A percentile compares a stretch with the other conserved stretches of the same genome.
These are phyloP conservation scores for Corchorus capsularis DNA, from an alignment of 345 rosid genomes.

Conservation along the genomic window DNA sequence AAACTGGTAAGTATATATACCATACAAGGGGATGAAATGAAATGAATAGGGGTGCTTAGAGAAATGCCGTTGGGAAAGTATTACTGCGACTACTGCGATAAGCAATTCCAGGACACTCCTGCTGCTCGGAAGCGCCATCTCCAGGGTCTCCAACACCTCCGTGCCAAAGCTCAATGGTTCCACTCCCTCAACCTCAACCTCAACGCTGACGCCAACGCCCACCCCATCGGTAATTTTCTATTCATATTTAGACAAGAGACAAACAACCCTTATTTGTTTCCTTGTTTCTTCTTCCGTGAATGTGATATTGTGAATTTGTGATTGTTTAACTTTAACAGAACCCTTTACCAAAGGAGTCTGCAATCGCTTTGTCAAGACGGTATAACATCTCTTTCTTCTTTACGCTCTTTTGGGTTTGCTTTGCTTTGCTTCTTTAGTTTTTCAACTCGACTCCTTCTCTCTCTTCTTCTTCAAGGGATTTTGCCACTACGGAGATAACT, in stretches of 20 bases:
- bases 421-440: no score
- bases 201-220: background rate
- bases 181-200: conserved; percentile 40
- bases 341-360: conserved; percentile 53
- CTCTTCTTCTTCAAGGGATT: conserved; percentile 53
- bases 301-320: no score
- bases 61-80: conserved; percentile 76
- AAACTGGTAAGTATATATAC: no score
- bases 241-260: no score
- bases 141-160: conserved; percentile 74
- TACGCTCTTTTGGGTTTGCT: background rate
- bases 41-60: background rate
- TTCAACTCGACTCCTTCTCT: background rate
- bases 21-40: background rate
- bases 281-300: background rate
- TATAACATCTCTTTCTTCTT: background rate
- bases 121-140: conserved; percentile 84
- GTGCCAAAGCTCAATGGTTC: conserved; percentile 83
- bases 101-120: conserved; percentile 84
- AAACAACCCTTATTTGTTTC: background rate
- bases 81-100: conserved; percentile 91
- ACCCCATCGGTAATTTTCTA: no score
- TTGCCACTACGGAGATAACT: conserved; percentile 83
- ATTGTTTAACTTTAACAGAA: conserved; percentile 16
- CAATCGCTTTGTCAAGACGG: conserved; percentile 67